Evolutionary conservation across 192 early-diverging fungal genomes (phyloP).

Genomic region (Linderina pennispora): DNA sequence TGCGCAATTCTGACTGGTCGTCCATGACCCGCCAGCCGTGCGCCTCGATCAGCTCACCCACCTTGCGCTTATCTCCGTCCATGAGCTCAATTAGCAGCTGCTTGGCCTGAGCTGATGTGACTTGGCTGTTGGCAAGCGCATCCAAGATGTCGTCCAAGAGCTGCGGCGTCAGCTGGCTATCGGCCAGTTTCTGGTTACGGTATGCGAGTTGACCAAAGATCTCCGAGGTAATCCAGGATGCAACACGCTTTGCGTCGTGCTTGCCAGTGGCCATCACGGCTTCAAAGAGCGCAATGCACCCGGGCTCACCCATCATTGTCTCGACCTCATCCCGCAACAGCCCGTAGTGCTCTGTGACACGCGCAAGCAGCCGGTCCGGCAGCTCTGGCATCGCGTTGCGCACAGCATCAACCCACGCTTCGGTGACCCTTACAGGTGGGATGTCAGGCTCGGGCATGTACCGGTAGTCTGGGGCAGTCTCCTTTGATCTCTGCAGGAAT

Average conservation of each 20-base stretch:
- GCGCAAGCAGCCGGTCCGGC: constrained; percentile 55
- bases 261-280: constrained; percentile 42
- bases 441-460: constrained; percentile 78
- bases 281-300: constrained; percentile 74
- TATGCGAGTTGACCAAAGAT: constrained; percentile 47
- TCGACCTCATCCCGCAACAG: constrained; percentile 53
- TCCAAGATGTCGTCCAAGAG: constrained; percentile 62
- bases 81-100: constrained; percentile 64
- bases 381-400: constrained; percentile 59
- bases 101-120: constrained; percentile 68
- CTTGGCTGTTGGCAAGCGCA: constrained; percentile 45
- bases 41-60: constrained; percentile 53
- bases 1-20: constrained; percentile 12
- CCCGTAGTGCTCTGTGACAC: constrained; percentile 56
- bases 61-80: constrained; percentile 49
- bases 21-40: constrained; percentile 55
- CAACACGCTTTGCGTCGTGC: constrained; percentile 23
- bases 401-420: constrained; percentile 45
- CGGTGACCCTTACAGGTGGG: constrained; percentile 18
- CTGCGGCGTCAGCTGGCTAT: constrained; percentile 44
- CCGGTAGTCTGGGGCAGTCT: constrained; percentile 80
- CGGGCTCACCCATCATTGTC: constrained; percentile 65
- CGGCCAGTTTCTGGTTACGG: constrained; percentile 17
- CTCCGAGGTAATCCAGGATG: constrained; percentile 50
- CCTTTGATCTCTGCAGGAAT: constrained; percentile 69